Conservation (phyloP, 2,329 filamentous ascomycete genomes). For the Fusarium algeriense region DNA sequence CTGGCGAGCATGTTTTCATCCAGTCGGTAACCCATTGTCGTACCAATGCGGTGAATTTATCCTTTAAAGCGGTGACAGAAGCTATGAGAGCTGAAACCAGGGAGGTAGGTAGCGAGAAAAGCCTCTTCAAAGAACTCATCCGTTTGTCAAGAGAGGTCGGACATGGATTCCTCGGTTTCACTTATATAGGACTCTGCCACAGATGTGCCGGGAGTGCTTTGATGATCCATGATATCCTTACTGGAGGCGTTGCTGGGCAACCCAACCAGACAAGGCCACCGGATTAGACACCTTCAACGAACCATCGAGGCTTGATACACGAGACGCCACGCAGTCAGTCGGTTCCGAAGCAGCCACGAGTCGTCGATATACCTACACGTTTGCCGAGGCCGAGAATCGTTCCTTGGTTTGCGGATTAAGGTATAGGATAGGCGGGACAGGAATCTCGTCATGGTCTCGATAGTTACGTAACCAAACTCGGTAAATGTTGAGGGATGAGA, state of each 20-base stretch:
- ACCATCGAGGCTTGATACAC: not conserved
- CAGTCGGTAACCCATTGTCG: conserved; percentile 9
- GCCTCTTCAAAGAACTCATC: conserved; percentile 28
- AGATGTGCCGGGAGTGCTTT: conserved; percentile 17
- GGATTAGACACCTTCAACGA: conserved; percentile 17
- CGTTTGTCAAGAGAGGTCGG: conserved; percentile 22
- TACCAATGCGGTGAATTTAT: conserved; percentile 11
- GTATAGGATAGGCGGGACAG: not conserved
- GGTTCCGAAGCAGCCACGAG: not conserved
- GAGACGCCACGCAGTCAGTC: not conserved
- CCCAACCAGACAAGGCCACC: conserved; percentile 19
- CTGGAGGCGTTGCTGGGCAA: conserved; percentile 24
- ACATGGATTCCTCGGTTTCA: conserved; percentile 26
- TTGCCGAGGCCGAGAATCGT: conserved; percentile 1
- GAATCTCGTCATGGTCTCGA: not conserved
- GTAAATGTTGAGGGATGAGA: conserved; percentile 11
- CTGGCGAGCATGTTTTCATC: conserved; percentile 17
- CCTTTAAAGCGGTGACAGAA: conserved; percentile 16
- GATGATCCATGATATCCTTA: not conserved
- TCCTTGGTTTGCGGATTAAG: conserved; percentile 13
- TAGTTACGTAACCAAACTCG: not conserved
- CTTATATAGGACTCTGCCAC: conserved; percentile 6
- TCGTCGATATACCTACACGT: not conserved
- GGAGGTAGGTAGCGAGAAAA: conserved; percentile 14
- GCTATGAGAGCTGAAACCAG: conserved; percentile 11